phyloP scores from a whole-genome alignment of 495 filamentous ascomycete species.

The Aspergillus ostianus region DNA sequence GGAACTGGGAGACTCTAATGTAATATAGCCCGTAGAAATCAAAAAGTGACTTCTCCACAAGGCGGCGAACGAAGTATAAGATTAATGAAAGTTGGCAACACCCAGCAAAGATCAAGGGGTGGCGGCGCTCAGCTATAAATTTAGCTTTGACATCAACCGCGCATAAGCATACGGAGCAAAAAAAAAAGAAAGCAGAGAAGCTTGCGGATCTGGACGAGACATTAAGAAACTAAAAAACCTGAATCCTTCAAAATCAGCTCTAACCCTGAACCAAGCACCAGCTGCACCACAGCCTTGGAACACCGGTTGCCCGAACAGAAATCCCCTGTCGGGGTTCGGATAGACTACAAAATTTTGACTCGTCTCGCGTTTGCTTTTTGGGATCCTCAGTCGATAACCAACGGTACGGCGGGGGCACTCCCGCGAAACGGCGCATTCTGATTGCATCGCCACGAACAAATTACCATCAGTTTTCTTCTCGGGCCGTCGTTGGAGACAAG shows the following conservation, averaged over 20 bases:
- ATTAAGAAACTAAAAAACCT: background rate
- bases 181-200: conserved; percentile 5
- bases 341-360: background rate
- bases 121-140: background rate
- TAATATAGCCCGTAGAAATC: background rate
- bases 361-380: background rate
- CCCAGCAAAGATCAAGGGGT: background rate
- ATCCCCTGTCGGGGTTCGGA: background rate
- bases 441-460: conserved; percentile 5
- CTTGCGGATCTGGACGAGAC: conserved; percentile 15
- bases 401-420: conserved; percentile 8
- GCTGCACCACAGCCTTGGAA: background rate
- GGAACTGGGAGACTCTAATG: background rate
- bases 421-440: conserved; percentile 7
- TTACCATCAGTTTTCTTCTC: background rate
- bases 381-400: background rate
- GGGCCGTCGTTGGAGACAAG: conserved; percentile 1
- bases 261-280: background rate
- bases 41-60: background rate
- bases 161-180: too few species aligned
- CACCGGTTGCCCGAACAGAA: background rate
- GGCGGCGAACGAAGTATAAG: background rate
- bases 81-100: background rate
- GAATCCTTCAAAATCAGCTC: background rate
- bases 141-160: background rate